phyloP scores from a whole-genome alignment of 148 eudicot genomes.

The Amaranthus cruentus region DNA sequence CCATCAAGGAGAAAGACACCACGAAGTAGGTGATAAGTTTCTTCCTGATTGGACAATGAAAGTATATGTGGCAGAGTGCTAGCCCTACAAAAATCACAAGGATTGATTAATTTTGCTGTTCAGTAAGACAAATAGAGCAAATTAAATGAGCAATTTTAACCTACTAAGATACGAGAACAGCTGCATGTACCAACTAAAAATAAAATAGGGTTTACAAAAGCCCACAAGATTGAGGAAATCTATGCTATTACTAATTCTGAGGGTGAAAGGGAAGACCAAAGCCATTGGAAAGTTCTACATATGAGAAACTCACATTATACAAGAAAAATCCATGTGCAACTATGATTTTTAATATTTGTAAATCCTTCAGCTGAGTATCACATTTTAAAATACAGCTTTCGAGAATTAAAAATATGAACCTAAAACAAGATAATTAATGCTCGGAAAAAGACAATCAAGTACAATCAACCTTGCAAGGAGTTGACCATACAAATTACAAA shows the following conservation, averaged over 20 bases:
- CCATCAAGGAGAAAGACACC: not conserved
- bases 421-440: not conserved
- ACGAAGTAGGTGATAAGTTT: not conserved
- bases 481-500: constrained; percentile 11
- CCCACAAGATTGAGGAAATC: constrained; percentile 13
- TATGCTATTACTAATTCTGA: not conserved
- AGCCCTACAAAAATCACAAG: not conserved
- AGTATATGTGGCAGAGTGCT: not conserved
- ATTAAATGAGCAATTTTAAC: not conserved
- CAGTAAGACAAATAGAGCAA: not conserved
- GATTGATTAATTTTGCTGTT: too few relatives aligned
- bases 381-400: not conserved
- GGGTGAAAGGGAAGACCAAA: not conserved
- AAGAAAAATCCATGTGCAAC: constrained; percentile 11
- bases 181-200: not conserved
- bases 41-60: not conserved
- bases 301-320: not conserved
- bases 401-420: not conserved
- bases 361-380: not conserved
- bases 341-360: not conserved
- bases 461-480: not conserved
- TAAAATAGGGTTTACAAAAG: constrained; percentile 7
- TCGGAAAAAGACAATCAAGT: not conserved
- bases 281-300: not conserved
- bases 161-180: not conserved